Base-by-base conservation (phyloP, 1,284 basidiomycete genomes). In the Wolfiporia cocos region DNA sequence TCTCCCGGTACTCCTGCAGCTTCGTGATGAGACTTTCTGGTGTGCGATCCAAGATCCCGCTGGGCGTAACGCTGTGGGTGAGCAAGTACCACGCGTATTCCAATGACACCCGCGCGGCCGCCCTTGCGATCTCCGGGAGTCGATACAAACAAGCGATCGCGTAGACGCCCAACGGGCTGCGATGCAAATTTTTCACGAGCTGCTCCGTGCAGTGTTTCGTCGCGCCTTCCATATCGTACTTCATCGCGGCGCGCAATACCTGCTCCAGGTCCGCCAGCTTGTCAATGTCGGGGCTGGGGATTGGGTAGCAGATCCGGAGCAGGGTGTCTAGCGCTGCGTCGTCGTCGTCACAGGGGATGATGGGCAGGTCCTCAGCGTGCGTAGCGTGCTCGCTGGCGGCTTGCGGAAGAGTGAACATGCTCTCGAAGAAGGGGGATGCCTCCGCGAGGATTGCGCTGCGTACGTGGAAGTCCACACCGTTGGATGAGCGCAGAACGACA, bases 401-500 rank as follows among this genome's bases (percentile, higher is more conserved):
- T 22, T 49, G 48, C 19, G 49, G 47, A 20, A 53, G 41, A 41
- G 26, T 39, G 40, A 51, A 48, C 50, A 52, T 51, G 40, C 44
- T 48, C 26, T 50, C 49, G 36, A 54, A 52, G 19, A 54, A 37
- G 39, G 41, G 46, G 11, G 52, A 51, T 5, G 52, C 52, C 21
- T 49, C 50, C 23, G 49, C 42, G 24, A 53, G 42, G 15, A 53
- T 37, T 17, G 32, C 10, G n/a, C 46, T 54, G 42, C 50, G 43
- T 2, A 52, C 40, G 19, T 36, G 39, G 35, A 54, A 54, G n/a
- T 48, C 44, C 3, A 43, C 34, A 5, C 36, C 36, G 34, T 52
- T 49, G 4, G 47, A 39, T 3, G 46, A 48, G n/a, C 50, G 49
- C 11, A 54, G 6, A 17, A 49, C 42, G 5, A 49, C 34, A 24